phyloP scores from a whole-genome alignment of 2,329 filamentous ascomycete species.

The Monilinia polystroma region DNA sequence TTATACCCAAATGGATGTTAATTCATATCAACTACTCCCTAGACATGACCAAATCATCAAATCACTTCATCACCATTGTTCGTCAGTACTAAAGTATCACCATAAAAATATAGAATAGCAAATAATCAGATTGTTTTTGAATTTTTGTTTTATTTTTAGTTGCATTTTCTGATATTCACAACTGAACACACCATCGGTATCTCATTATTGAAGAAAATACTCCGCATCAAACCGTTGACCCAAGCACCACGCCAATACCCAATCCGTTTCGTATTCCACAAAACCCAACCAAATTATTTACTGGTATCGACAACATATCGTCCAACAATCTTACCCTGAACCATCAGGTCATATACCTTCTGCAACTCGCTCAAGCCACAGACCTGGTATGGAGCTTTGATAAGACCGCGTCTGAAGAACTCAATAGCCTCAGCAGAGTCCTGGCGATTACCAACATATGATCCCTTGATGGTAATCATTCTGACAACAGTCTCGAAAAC shows the following conservation, averaged over 20 bases:
- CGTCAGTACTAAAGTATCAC: background rate
- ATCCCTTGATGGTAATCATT: slow-evolving; percentile 91
- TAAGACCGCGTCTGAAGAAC: slow-evolving; percentile 75
- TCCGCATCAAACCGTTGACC: background rate
- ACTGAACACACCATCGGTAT: background rate
- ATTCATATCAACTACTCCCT: too few relatives aligned
- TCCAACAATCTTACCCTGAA: slow-evolving; percentile 69
- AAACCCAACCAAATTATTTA: slow-evolving; percentile 46
- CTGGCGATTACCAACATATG: slow-evolving; percentile 88
- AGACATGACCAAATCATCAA: background rate
- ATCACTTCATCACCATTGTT: background rate
- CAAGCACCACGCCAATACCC: background rate
- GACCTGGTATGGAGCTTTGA: slow-evolving; percentile 84
- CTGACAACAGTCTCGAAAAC: slow-evolving; percentile 86
- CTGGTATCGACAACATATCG: slow-evolving; percentile 77
- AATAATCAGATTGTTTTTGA: background rate
- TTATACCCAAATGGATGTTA: background rate
- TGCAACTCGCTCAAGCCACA: slow-evolving; percentile 78
- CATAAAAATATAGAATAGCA: background rate
- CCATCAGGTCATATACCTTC: slow-evolving; percentile 75
- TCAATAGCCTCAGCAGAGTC: slow-evolving; percentile 88
- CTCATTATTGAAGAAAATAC: background rate
- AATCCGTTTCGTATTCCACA: background rate
- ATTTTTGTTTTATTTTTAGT: background rate
- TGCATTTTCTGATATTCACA: slow-evolving; percentile 3